Base-by-base conservation (phyloP, 129 eudicot genomes). In the Centaurea solstitialis region DNA sequence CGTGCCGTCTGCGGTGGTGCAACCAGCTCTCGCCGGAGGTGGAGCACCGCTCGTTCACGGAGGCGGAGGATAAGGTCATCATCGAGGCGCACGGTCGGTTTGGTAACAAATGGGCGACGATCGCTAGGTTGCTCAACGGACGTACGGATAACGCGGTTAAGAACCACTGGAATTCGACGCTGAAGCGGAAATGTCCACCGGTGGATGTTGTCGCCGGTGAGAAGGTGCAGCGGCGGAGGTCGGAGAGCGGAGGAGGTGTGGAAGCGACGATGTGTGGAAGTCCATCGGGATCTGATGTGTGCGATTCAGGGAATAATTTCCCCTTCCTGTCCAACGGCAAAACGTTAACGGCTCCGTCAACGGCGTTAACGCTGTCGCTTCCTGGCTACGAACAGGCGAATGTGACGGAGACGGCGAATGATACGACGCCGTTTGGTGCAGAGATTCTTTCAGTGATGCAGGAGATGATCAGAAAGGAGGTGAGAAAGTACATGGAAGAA, bases 11-110 rank as follows among this genome's bases (percentile, higher is more conserved):
- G 0, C 85, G 88, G 71, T 85, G 88, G 88, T 85, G 88, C 38
- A 85, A 85, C 66, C 88, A 81, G 86, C 80, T 85, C 3, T 85
- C 88, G 28, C 88, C 88, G 73, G 83, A 85, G 79, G 88, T 85
- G 33, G 80, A 85, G 83, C 88, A 85, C 68, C 89, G 86, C n/a
- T 73, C 89, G 40, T 86, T 86, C n/a, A 77, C 89, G 70, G 64
- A 40, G 68, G 81, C 74, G 50, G 89, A 86, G 15, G 89, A 86
- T 81, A 81, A 59, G 61, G 47, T 78, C 12, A 86, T 86, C 35
- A 3, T 86, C 33, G 79, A 78, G 30, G 89, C 86, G 67, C 89
- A 86, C 73, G 78, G 70, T 18, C 53, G 77, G 61, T 77, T 76
- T 38, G 88, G 88, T 0, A 81, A 85, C 79, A 81, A 77, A 9